phyloP scores from a whole-genome alignment of 768 basidiomycete genomes.

The Lactifluus hygrophoroides region DNA sequence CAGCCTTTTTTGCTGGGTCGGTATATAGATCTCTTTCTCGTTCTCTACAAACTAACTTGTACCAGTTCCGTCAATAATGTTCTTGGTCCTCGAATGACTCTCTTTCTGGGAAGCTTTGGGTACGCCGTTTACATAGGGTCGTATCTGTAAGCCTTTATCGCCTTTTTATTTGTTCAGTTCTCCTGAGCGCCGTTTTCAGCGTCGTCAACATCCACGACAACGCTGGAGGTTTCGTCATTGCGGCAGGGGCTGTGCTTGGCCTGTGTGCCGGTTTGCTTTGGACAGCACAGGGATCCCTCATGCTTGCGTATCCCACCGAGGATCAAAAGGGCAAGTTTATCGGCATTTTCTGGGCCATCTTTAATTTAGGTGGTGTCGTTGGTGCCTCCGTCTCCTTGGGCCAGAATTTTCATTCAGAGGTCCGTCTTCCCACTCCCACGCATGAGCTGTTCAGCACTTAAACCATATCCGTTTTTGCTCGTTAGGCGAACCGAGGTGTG shows the following conservation, averaged over 20 bases:
- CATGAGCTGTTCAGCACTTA: background rate
- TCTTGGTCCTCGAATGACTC: slow-evolving; percentile 66
- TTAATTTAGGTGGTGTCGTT: slow-evolving; percentile 75
- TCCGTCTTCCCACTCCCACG: slow-evolving; percentile 27
- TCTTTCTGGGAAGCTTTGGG: slow-evolving; percentile 64
- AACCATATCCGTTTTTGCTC: background rate
- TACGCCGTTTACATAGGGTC: slow-evolving; percentile 72
- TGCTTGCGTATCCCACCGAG: slow-evolving; percentile 80
- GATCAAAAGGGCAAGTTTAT: slow-evolving; percentile 69
- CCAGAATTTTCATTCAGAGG: slow-evolving; percentile 55
- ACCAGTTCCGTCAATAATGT: slow-evolving; percentile 69
- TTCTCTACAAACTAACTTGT: background rate
- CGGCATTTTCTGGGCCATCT: slow-evolving; percentile 76
- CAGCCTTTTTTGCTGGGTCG: slow-evolving; percentile 67
- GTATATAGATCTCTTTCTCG: slow-evolving; percentile 16
- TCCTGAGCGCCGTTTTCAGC: slow-evolving; percentile 29
- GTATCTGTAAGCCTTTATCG: slow-evolving; percentile 45
- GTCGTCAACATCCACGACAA: slow-evolving; percentile 60
- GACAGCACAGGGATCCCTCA: slow-evolving; percentile 80
- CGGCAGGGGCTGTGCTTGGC: slow-evolving; percentile 64
- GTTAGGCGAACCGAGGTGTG: slow-evolving; percentile 29
- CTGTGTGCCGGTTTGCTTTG: slow-evolving; percentile 65
- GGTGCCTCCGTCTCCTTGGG: slow-evolving; percentile 70
- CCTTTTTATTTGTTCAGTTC: background rate
- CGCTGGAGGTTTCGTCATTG: slow-evolving; percentile 57